These are phyloP conservation scores for Phycomyces blakesleeanus DNA, from an alignment of 192 early-diverging fungal genomes.

Conservation along the genomic window DNA sequence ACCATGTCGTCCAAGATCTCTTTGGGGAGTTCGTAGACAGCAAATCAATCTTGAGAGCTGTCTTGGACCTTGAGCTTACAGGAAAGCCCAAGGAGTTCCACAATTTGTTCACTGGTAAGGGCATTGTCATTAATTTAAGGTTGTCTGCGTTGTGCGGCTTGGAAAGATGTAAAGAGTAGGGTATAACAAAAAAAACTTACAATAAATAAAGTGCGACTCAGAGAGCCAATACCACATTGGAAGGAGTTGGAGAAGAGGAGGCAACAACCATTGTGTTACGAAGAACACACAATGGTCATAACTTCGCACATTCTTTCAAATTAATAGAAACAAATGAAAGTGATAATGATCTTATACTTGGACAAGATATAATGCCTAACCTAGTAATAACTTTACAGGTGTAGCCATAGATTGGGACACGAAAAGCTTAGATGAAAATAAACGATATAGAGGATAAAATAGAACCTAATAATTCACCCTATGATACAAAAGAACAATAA, in stretches of 20 bases:
- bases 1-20: background rate
- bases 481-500: too few species aligned
- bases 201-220: background rate
- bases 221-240: background rate
- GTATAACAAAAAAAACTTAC: too few species aligned
- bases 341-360: too few species aligned
- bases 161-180: background rate
- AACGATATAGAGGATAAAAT: too few species aligned
- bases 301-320: too few species aligned
- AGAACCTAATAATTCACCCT: too few species aligned
- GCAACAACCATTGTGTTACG: constrained; percentile 10
- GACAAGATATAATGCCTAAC: too few species aligned
- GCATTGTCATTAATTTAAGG: background rate
- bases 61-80: background rate
- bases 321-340: too few species aligned
- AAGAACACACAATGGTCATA: constrained; percentile 8
- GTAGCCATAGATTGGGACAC: too few species aligned
- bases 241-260: background rate
- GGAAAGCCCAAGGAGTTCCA: background rate
- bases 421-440: too few species aligned
- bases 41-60: background rate
- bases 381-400: too few species aligned
- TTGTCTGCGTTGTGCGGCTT: background rate
- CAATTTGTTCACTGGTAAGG: background rate
- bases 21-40: background rate